phyloP scores from a whole-genome alignment of 768 basidiomycete species.

The Lactifluus rugatus region DNA sequence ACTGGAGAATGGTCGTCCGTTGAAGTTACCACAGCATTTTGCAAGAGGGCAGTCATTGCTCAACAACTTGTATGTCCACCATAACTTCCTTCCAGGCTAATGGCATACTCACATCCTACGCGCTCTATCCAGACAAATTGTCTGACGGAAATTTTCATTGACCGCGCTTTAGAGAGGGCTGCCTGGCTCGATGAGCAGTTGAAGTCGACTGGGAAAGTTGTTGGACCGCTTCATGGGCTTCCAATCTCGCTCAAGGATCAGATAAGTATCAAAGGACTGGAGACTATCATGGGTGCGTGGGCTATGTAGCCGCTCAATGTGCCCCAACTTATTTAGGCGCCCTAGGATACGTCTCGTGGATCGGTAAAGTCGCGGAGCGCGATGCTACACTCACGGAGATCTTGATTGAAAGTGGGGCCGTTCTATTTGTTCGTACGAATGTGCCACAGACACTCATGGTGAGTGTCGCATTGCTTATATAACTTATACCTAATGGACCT shows the following conservation, averaged over 20 bases:
- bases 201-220: slow-evolving; percentile 29
- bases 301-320: slow-evolving; percentile 13
- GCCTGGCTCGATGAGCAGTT: slow-evolving; percentile 34
- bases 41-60: slow-evolving; percentile 41
- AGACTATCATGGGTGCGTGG: slow-evolving; percentile 44
- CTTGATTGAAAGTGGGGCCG: slow-evolving; percentile 45
- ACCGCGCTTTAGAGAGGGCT: slow-evolving; percentile 35
- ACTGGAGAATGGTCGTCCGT: slow-evolving; percentile 49
- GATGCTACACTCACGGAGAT: slow-evolving; percentile 47
- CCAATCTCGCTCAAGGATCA: slow-evolving; percentile 40
- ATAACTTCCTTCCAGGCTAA: background rate
- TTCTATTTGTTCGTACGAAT: slow-evolving; percentile 47
- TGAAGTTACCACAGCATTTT: slow-evolving; percentile 36
- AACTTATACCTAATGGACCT: background rate
- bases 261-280: slow-evolving; percentile 50
- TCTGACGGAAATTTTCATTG: slow-evolving; percentile 41
- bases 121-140: slow-evolving; percentile 34
- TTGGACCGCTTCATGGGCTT: slow-evolving; percentile 40
- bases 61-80: slow-evolving; percentile 34
- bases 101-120: background rate
- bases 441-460: slow-evolving; percentile 50
- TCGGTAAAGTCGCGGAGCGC: slow-evolving; percentile 37
- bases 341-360: slow-evolving; percentile 45
- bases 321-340: slow-evolving; percentile 5
- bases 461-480: background rate